Base-by-base conservation (phyloP, 2,329 filamentous ascomycete genomes). In the Didymella pinodella region DNA sequence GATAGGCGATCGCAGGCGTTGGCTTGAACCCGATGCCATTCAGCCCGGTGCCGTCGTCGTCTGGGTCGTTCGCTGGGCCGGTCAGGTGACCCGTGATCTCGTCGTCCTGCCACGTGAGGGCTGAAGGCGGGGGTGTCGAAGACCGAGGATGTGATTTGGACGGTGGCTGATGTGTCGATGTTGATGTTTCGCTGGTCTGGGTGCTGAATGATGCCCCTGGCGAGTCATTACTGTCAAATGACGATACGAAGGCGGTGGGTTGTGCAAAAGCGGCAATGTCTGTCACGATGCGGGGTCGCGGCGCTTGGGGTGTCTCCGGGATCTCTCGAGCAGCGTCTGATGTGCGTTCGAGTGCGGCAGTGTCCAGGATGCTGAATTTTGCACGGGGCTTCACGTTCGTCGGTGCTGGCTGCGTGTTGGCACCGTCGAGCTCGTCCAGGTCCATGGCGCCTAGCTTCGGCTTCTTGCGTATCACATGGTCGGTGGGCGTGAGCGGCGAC, bases 1-100 rank as follows among this genome's bases (percentile, higher is more conserved):
- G 82, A 75, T 84, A 84, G 1, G 85, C 85, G 29, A 86, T 82
- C 40, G 85, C 83, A 16, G 86, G 81, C 2, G 86, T 88, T 3
- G 86, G 86, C 58, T 81, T 82, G 72, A 88, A 89, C 0, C 86
- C 86, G 55, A 89, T 81, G 1, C 86, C 86, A 65, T 89, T 88
- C 62, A 88, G 83, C 5, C 86, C 86, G 54, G 85, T 84, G 3
- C 86, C 86, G 69, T 89, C 86, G 67, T 88, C 86, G 38, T 82
- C 83, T 7, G 84, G 83, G 53, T 86, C 84, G 4, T 76, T 80
- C 3, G 81, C 66, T 3, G 75, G 80, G 50, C 84, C 80, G 20
- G 77, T 77, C 31, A 81, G 71, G 65, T 88, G 84, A 14, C 86
- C 86, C 5, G 86, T 88, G 67, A 88, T 88, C 68, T 89, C 86